Evolutionary conservation across 2,329 filamentous ascomycete species (phyloP).

Genomic region (Penicillium sp.): DNA sequence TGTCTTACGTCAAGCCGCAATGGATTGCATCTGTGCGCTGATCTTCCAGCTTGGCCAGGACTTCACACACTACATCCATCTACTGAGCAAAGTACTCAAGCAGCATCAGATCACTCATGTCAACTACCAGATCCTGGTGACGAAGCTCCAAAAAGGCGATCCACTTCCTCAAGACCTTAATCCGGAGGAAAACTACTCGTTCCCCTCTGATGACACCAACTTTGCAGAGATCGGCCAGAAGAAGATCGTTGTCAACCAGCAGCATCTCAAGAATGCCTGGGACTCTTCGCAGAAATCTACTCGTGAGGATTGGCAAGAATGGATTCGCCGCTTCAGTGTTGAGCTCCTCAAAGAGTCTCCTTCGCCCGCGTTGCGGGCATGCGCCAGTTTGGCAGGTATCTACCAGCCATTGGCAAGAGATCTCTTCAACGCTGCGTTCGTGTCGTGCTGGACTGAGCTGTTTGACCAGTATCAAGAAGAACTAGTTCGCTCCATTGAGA

Average conservation of each 20-base stretch:
- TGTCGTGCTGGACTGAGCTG: conserved; percentile 97
- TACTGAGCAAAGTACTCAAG: conserved; percentile 83
- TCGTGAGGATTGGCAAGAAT: conserved; percentile 98
- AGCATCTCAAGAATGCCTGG: conserved; percentile 96
- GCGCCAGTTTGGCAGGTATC: conserved; percentile 84
- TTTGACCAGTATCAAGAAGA: conserved; percentile 98
- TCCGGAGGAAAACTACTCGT: conserved; percentile 76
- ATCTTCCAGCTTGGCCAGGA: conserved; percentile 96
- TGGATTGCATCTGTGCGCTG: conserved; percentile 92
- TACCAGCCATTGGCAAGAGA: conserved; percentile 90
- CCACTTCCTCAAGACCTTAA: conserved; percentile 93
- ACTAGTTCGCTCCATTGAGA: conserved; percentile 92
- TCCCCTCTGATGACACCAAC: conserved; percentile 75
- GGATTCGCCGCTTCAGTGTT: conserved; percentile 95
- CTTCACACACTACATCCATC: conserved; percentile 90
- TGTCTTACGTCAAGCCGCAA: conserved; percentile 73
- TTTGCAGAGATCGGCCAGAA: conserved; percentile 85
- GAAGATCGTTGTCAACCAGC: conserved; percentile 95
- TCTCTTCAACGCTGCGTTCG: conserved; percentile 97
- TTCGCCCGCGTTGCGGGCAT: conserved; percentile 90
- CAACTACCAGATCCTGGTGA: conserved; percentile 90
- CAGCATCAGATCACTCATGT: conserved; percentile 80
- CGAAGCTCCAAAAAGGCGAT: conserved; percentile 92
- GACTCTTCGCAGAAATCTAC: conserved; percentile 96
- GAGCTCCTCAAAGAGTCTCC: conserved; percentile 93